Percentiles rank a stretch among this genome's conserved stretches.
Evolutionary conservation across 2,329 filamentous ascomycete species (phyloP).

Genomic region (Lecanicillium sp.): DNA sequence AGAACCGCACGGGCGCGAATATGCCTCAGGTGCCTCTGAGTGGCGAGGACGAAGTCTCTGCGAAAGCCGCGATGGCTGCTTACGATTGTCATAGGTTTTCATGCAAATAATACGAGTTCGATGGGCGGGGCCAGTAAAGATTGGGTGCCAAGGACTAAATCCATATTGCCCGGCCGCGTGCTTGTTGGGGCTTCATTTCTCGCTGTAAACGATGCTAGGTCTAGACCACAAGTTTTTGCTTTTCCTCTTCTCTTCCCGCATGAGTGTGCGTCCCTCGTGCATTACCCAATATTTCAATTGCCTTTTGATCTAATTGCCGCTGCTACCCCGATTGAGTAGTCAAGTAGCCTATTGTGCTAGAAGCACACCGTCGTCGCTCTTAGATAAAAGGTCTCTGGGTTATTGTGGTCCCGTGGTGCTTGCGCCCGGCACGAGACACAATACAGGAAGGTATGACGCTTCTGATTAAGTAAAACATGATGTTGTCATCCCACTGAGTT

Average conservation of each 20-base stretch:
- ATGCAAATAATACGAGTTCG: background rate
- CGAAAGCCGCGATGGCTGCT: conserved; percentile 11
- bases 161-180: too few relatives aligned
- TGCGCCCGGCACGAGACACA: background rate
- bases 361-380: background rate
- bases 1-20: background rate
- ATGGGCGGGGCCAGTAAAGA: background rate
- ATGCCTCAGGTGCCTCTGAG: background rate
- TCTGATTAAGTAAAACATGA: background rate
- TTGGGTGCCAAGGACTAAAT: too few relatives aligned
- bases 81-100: background rate
- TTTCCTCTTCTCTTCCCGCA: background rate
- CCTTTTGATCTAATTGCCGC: background rate
- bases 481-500: too few relatives aligned
- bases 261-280: too few relatives aligned
- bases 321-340: background rate
- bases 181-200: too few relatives aligned
- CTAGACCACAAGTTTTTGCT: too few relatives aligned
- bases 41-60: background rate
- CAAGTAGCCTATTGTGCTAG: background rate
- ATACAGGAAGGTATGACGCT: background rate
- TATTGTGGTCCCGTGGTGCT: conserved; percentile 1
- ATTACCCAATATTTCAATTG: background rate
- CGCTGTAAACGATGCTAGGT: too few relatives aligned
- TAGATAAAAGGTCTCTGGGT: background rate